These are phyloP conservation scores for Combretum micranthum DNA, from an alignment of 345 rosid species.

Conservation along the genomic window DNA sequence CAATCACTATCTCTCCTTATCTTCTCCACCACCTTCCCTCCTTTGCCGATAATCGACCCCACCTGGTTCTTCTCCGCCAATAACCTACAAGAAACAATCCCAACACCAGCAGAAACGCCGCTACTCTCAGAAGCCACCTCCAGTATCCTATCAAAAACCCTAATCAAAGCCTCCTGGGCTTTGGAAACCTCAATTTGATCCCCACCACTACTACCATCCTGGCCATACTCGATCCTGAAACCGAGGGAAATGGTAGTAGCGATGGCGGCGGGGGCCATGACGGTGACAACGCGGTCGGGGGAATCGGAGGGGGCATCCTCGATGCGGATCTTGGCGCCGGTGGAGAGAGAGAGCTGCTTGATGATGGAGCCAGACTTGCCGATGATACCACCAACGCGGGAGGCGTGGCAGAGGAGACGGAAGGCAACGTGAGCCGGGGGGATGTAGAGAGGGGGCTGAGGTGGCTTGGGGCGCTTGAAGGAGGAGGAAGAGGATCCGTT, in stretches of 20 bases:
- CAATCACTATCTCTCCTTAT: constrained; percentile 72
- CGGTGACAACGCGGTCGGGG: constrained; percentile 61
- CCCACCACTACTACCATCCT: constrained; percentile 8
- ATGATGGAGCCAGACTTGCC: constrained; percentile 77
- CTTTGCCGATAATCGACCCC: constrained; percentile 81
- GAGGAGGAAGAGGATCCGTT: constrained; percentile 25
- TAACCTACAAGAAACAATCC: constrained; percentile 60
- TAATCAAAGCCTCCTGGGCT: constrained; percentile 73
- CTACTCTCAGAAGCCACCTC: constrained; percentile 55
- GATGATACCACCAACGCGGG: constrained; percentile 75
- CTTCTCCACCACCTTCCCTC: constrained; percentile 73
- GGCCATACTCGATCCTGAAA: constrained; percentile 4
- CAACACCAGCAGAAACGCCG: constrained; percentile 19
- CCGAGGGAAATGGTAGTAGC: constrained; percentile 15
- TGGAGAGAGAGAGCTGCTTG: constrained; percentile 70
- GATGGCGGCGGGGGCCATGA: constrained; percentile 33
- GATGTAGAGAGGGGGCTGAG: constrained; percentile 25
- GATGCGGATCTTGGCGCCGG: constrained; percentile 71
- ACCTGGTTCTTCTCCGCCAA: constrained; percentile 65
- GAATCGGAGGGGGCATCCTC: constrained; percentile 63
- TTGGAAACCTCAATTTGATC: constrained; percentile 52
- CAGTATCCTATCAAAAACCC: constrained; percentile 67
- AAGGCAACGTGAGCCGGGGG: constrained; percentile 60
- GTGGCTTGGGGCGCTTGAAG: constrained; percentile 53
- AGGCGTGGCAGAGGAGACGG: constrained; percentile 63